A percentile compares a stretch with the other conserved stretches of the same genome.
These are phyloP conservation scores for Microthlaspi erraticum DNA, from an alignment of 345 rosid genomes.

Conservation along the genomic window DNA sequence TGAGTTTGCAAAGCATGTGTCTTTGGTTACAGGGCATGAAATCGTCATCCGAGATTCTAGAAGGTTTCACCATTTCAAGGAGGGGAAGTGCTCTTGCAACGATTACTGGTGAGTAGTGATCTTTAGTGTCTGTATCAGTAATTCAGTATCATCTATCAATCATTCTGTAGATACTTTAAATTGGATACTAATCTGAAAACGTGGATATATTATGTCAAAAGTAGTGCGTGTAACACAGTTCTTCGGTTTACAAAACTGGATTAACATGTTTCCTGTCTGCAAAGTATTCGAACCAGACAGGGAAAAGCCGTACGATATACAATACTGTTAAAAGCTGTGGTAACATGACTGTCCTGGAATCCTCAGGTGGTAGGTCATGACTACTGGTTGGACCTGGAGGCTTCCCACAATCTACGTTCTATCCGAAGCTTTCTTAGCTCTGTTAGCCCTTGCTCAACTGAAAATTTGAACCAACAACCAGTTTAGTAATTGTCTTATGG, in stretches of 20 bases:
- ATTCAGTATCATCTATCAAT: too few relatives aligned
- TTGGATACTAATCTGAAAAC: slow-evolving; percentile 17
- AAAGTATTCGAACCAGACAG: slow-evolving; percentile 29
- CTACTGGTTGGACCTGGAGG: slow-evolving; percentile 56
- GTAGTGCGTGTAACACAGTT: slow-evolving; percentile 26
- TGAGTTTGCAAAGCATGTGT: slow-evolving; percentile 70
- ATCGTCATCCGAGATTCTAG: slow-evolving; percentile 64
- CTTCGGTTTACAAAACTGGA: slow-evolving; percentile 43
- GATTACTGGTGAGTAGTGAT: slow-evolving; percentile 65
- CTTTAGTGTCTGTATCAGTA: slow-evolving; percentile 13
- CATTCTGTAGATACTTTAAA: slow-evolving; percentile 10
- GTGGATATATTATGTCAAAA: slow-evolving; percentile 42
- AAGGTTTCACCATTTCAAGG: slow-evolving; percentile 75
- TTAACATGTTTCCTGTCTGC: slow-evolving; percentile 32
- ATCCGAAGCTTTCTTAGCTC: slow-evolving; percentile 87
- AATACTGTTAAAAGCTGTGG: slow-evolving; percentile 34
- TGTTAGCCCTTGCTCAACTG: slow-evolving; percentile 87
- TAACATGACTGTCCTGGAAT: slow-evolving; percentile 27
- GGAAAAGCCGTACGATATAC: slow-evolving; percentile 29
- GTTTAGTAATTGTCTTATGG: slow-evolving; percentile 1
- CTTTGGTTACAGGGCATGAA: slow-evolving; percentile 55
- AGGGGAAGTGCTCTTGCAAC: slow-evolving; percentile 74
- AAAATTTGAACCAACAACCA: slow-evolving; percentile 29
- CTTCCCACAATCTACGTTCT: slow-evolving; percentile 93
- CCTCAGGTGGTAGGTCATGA: slow-evolving; percentile 19